Evolutionary conservation across 1,284 basidiomycete species (phyloP), one percentile per base, ranked within the genome.

Genomic region (Mrakiaceae sp.): DNA sequence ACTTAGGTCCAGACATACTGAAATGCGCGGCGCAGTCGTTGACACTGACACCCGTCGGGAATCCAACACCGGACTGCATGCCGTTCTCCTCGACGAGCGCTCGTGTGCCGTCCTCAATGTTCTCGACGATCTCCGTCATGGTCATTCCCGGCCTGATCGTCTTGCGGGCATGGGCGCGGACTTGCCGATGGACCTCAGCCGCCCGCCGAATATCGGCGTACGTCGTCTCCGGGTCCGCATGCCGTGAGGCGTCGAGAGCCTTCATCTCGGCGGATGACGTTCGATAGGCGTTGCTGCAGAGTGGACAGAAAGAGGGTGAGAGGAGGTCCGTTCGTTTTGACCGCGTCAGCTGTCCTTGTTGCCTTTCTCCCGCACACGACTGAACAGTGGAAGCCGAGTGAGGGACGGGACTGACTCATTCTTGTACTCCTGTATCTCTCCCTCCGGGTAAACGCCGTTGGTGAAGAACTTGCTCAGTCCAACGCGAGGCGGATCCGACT

Each of bases 21-120:
- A 92, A 99, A 78, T 99, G 96, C 43, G 96, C 96, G 0, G 96
- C 96, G 68, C 90, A 90, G 74, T 97, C 83, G 77, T 98, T 98
- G 69, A 94, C 76, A 75, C 86, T 94, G 68, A 98, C 79, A 48
- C 96, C 96, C 2, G 95, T 98, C n/a, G 96, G 96, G 79, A 99
- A 92, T 14, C 94, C 92, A 72, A 98, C 82, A 11, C 96, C 89
- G 66, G 83, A 80, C 68, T 92, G 85, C 67, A 96, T 77, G 1
- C 91, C 93, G 70, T 87, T 84, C 76, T 88, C 91, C 76, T 98
- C 96, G 0, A 96, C 91, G 42, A 98, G 78, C 8, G 92, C 86
- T 56, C 95, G 81, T 44, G 87, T 90, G 10, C 89, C 87, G 72
- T 95, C 85, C 77, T 99, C 96, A 71, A 99, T 94, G 71, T 87